A percentile compares a stretch with the other conserved stretches of the same genome.
These are phyloP conservation scores for Solanum gandarillasii DNA, from an alignment of 257 asterid genomes.

Conservation along the genomic window DNA sequence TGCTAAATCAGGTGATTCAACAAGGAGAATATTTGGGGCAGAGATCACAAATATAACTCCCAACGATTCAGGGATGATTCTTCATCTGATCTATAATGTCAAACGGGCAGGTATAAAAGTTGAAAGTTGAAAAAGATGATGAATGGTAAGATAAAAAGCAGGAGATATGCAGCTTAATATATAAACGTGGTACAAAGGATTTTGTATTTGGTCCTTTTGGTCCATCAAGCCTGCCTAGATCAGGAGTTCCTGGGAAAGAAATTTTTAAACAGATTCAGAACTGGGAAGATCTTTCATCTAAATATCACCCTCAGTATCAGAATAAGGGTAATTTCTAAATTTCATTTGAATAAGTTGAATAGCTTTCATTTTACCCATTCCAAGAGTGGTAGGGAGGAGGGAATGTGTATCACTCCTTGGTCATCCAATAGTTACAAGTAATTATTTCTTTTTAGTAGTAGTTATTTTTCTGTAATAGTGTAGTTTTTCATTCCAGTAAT, in stretches of 20 bases:
- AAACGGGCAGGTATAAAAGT: constrained; percentile 6
- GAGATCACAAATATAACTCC: constrained; percentile 36
- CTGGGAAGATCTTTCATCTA: constrained; percentile 21
- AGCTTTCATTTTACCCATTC: neutral
- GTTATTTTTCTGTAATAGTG: too few relatives aligned
- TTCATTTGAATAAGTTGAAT: neutral
- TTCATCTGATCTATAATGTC: constrained; percentile 11
- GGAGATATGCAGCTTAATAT: constrained; percentile 14
- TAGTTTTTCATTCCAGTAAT: too few relatives aligned
- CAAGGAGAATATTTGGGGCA: constrained; percentile 44
- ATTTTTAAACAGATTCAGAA: constrained; percentile 18
- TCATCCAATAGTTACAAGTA: too few relatives aligned
- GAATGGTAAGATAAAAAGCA: neutral
- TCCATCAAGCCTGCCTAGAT: constrained; percentile 23
- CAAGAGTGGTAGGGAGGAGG: neutral
- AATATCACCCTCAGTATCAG: constrained; percentile 34
- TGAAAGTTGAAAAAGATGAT: neutral
- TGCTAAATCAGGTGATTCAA: constrained; percentile 13
- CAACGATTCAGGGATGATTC: constrained; percentile 23
- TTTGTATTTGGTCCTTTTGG: constrained; percentile 70
- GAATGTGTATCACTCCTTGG: neutral
- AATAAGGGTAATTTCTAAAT: constrained; percentile 35
- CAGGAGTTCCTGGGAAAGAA: constrained; percentile 10
- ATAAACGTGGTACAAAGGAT: constrained; percentile 14
- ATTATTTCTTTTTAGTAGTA: too few relatives aligned